Percentiles rank a stretch among this genome's conserved stretches.
These are phyloP conservation scores for Phytomonas sp. DNA, from an alignment of 208 protist genomes.

Conservation along the genomic window DNA sequence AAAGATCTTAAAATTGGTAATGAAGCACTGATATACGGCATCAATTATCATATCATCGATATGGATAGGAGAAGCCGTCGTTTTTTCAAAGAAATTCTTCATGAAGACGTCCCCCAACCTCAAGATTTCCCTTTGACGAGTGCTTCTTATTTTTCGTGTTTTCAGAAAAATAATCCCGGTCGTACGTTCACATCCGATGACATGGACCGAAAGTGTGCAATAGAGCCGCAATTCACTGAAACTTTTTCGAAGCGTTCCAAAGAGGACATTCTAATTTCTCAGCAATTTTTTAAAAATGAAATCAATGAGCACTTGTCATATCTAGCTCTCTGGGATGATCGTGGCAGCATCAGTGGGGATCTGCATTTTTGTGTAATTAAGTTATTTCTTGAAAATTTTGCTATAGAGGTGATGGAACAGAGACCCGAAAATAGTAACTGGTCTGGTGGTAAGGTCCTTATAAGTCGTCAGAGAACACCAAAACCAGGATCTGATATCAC, in stretches of 20 bases:
- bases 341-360: constrained; percentile 71
- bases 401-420: constrained; percentile 69
- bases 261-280: constrained; percentile 72
- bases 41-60: constrained; percentile 69
- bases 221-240: constrained; percentile 80
- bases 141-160: constrained; percentile 14
- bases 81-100: constrained; percentile 51
- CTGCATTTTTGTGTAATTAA: constrained; percentile 67
- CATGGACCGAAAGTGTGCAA: constrained; percentile 78
- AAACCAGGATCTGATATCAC: constrained; percentile 25
- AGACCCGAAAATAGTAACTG: constrained; percentile 66
- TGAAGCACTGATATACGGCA: constrained; percentile 59
- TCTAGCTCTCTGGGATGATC: constrained; percentile 85
- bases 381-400: constrained; percentile 70
- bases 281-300: constrained; percentile 80
- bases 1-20: constrained; percentile 72
- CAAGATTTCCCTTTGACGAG: constrained; percentile 38
- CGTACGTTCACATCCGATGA: constrained; percentile 69
- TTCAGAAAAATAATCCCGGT: constrained; percentile 20
- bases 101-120: constrained; percentile 27
- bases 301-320: constrained; percentile 86
- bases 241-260: constrained; percentile 85
- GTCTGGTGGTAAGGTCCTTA: constrained; percentile 47
- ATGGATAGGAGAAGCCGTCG: constrained; percentile 69
- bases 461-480: constrained; percentile 75